Evolutionary conservation across 2,329 filamentous ascomycete genomes (phyloP), one percentile per base, ranked within the genome.

Genomic region (Setomelanomma holmii): DNA sequence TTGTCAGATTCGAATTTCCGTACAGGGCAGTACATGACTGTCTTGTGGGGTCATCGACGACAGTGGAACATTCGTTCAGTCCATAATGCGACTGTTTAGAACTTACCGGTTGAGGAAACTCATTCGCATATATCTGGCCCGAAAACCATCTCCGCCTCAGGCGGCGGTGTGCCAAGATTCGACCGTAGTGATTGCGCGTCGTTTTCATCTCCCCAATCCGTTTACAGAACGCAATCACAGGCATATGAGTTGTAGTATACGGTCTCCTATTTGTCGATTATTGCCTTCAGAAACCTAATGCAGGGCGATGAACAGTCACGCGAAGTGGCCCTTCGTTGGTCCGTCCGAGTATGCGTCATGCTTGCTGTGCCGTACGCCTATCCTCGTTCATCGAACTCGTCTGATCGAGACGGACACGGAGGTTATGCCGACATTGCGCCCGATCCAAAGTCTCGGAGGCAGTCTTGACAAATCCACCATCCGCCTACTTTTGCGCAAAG

Each of bases 151-250:
- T 10, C 27, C 27, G 27, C 23, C 8, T 35, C 41, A 20, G 23
- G 20, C 27, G 21, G 10, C 12, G 22, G 35, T 30, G 12, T 34
- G 55, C 58, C 55, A 58, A 61, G 58, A 51, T 17, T 30, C 27
- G 14, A 10, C 27, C 14, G 27, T 30, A 10, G 27, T 30, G 27
- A 30, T 30, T 30, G 27, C 27, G 27, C 27, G 27, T 8, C 27
- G 27, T 14, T 6, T 30, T 30, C 27, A 14, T 14, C 27, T 30
- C 12, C 27, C 27, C 27, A 30, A 30, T 10, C 27, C 27, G 14
- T 10, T 30, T 30, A 8, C 27, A 30, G 27, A 30, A 30, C 27
- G 14, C 14, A 30, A 6, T 30, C 14, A 30, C 27, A 14, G 14
- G 27, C 27, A 14, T 30, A 8, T 10, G 10, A 14, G 27, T 10